Percentiles rank a stretch among this genome's conserved stretches.
Evolutionary conservation across 495 filamentous ascomycete species (phyloP).

Genomic region (Astrothelium subdiscretum): DNA sequence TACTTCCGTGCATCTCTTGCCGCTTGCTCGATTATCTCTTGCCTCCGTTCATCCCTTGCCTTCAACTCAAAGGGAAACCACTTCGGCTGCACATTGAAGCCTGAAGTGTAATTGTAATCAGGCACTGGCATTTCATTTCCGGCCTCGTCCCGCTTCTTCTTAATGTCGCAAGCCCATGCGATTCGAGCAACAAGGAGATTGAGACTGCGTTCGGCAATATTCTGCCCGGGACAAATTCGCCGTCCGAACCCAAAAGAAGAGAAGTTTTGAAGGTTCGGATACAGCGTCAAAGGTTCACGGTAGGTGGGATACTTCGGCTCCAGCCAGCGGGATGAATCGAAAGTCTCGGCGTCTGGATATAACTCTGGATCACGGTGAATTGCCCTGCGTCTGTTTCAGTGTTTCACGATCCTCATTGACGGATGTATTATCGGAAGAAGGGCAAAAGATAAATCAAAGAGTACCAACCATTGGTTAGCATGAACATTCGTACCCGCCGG

Average conservation of each 20-base stretch:
- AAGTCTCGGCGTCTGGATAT: conserved; percentile 29
- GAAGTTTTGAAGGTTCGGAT: conserved; percentile 21
- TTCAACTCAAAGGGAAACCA: conserved; percentile 1
- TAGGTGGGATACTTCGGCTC: conserved; percentile 22
- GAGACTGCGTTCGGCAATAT: conserved; percentile 41
- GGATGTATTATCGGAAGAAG: neutral
- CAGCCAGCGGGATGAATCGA: conserved; percentile 30
- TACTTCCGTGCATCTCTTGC: neutral
- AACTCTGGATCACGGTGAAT: conserved; percentile 25
- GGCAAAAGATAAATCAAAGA: conserved; percentile 4
- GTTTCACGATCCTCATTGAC: neutral
- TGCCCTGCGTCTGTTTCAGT: conserved; percentile 6
- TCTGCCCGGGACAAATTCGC: conserved; percentile 29
- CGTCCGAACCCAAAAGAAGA: conserved; percentile 25
- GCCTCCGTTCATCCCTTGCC: conserved; percentile 27
- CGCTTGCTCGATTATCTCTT: neutral
- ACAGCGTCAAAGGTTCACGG: conserved; percentile 19
- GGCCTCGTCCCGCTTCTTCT: conserved; percentile 29
- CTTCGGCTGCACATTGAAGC: conserved; percentile 34
- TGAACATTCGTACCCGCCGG: conserved; percentile 23
- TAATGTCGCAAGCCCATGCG: conserved; percentile 42
- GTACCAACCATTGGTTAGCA: conserved; percentile 14
- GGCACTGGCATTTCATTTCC: conserved; percentile 35
- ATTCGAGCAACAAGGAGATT: conserved; percentile 41
- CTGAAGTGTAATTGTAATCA: conserved; percentile 38